Conservation (phyloP, 1,139 yeast genomes). For the Spathaspora sp. region DNA sequence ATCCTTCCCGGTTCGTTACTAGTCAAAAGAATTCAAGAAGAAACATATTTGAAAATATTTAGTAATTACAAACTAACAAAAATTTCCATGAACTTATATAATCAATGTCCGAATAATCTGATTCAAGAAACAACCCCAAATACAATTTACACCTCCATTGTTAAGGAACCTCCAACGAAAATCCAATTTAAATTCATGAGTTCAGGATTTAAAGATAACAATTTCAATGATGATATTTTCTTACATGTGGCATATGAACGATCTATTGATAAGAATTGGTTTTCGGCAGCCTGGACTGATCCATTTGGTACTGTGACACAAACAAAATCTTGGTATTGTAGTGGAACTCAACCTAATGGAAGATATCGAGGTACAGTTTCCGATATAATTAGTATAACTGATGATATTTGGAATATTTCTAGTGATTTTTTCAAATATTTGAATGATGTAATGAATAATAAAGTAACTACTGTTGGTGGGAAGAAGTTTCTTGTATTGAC, state of each 20-base stretch:
- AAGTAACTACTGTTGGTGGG: slow-evolving; percentile 42
- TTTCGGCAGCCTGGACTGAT: slow-evolving; percentile 88
- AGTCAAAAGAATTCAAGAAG: slow-evolving; percentile 35
- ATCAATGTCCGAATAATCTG: slow-evolving; percentile 44
- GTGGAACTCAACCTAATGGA: slow-evolving; percentile 4
- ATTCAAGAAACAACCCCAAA: slow-evolving; percentile 12
- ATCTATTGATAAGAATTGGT: slow-evolving; percentile 80
- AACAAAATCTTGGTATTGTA: slow-evolving; percentile 66
- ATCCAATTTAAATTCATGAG: slow-evolving; percentile 53
- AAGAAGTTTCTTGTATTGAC: slow-evolving; percentile 67
- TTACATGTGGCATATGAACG: slow-evolving; percentile 85
- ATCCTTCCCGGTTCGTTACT: slow-evolving; percentile 54
- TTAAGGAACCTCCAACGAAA: slow-evolving; percentile 45
- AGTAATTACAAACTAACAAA: slow-evolving; percentile 50
- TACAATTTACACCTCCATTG: slow-evolving; percentile 40
- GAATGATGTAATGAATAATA: slow-evolving; percentile 32
- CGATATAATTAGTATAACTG: slow-evolving; percentile 37
- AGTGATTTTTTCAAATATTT: slow-evolving; percentile 36
- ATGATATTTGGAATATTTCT: slow-evolving; percentile 41
- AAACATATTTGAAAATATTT: slow-evolving; percentile 45
- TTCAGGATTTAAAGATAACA: slow-evolving; percentile 21
- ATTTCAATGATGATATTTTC: slow-evolving; percentile 63
- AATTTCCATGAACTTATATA: slow-evolving; percentile 64
- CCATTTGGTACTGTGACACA: slow-evolving; percentile 68
- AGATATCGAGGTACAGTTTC: slow-evolving; percentile 18